phyloP scores from a whole-genome alignment of 768 basidiomycete species.

The Boletellus sp. region DNA sequence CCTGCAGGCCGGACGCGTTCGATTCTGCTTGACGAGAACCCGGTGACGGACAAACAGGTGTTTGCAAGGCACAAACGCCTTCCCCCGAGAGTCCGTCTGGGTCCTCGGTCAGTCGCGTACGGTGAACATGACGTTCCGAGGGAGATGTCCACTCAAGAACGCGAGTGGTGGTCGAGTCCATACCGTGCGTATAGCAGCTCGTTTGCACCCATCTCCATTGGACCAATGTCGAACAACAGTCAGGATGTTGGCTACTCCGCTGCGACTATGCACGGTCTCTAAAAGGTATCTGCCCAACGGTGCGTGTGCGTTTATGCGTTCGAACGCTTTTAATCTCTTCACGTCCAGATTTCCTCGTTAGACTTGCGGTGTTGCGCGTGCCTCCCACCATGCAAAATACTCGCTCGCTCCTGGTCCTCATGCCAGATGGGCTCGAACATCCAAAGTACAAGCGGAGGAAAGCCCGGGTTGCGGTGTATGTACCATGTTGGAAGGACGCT shows the following conservation, averaged over 20 bases:
- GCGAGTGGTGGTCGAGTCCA: constrained; percentile 68
- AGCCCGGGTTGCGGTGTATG: constrained; percentile 46
- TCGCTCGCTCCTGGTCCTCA: constrained; percentile 28
- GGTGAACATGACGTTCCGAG: constrained; percentile 39
- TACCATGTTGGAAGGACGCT: constrained; percentile 57
- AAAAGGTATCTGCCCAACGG: constrained; percentile 55
- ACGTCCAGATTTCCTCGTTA: constrained; percentile 59
- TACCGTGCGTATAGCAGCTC: constrained; percentile 49
- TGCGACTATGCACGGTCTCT: constrained; percentile 55
- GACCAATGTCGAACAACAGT: constrained; percentile 38
- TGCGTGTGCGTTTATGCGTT: constrained; percentile 22
- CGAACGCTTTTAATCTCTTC: constrained; percentile 1
- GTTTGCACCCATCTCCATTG: neutral
- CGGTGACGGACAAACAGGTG: constrained; percentile 45
- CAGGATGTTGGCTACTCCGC: constrained; percentile 65
- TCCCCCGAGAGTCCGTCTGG: constrained; percentile 44
- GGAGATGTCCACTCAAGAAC: constrained; percentile 61
- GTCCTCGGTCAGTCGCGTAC: constrained; percentile 23
- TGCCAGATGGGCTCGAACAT: constrained; percentile 68
- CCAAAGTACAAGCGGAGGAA: constrained; percentile 50
- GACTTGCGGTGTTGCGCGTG: constrained; percentile 49
- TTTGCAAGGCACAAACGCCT: constrained; percentile 57
- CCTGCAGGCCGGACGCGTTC: constrained; percentile 46
- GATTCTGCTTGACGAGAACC: constrained; percentile 60
- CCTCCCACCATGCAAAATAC: constrained; percentile 34